Evolutionary conservation across 345 rosid species (phyloP), one percentile per base, ranked within the genome.

Genomic region (Fremontodendron californicum): DNA sequence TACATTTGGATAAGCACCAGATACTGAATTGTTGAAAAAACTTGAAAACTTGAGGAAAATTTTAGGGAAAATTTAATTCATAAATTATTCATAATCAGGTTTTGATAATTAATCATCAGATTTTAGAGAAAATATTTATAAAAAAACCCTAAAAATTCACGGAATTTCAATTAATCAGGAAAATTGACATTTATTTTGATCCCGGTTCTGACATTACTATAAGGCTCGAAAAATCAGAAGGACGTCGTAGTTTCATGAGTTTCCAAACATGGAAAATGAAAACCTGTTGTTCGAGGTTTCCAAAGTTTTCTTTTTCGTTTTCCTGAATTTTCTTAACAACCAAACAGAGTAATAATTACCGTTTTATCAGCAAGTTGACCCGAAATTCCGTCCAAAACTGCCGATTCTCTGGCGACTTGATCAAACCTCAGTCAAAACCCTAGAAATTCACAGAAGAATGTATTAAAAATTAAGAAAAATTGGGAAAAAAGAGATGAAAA

Each of bases 341-440:
- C 74, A 70, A 70, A 70, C 74, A 71, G 74, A 70, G 15, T 16
- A 9, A 31, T 16, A 31, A 27, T 15, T 70, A 48, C 39, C 74
- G 18, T 31, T 29, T 19, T 65, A 31, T 49, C 74, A 9, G 9
- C 27, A 48, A 48, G 15, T 18, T 19, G 9, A 19, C 15, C 1
- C 2, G 42, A 3, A 18, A 29, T 49, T 49, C 42, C 25, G 9
- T 18, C 42, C 33, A 23, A 68, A 68, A 23, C 21, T 13, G 58
- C 40, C 8, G 25, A 48, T 16, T 48, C 13, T 6, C 35, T 43
- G 13, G 9, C 33, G 31, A 15, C 10, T 69, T 25, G 54, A 45
- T 45, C 73, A 45, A 27, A 69, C n/a, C n/a, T 43, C 54, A 25
- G 9, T 68, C 3, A 13, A 68, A 43, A 43, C 21, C 21, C 52